Conservation (phyloP, 495 filamentous ascomycete species). For the Collariella sp. region DNA sequence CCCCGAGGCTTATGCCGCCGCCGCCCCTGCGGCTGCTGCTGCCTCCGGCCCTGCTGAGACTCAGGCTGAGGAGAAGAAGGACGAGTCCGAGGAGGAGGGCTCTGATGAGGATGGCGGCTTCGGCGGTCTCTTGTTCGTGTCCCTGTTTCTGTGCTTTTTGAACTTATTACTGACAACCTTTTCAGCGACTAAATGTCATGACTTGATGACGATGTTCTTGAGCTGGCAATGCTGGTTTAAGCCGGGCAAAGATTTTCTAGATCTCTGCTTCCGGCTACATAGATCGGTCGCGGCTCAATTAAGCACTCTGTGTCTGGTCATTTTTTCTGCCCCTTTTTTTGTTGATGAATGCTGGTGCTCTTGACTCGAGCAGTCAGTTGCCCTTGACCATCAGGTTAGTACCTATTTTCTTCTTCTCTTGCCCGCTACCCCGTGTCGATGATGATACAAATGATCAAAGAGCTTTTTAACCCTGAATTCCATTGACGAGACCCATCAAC, state of each 20-base stretch:
- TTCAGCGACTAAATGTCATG: conserved; percentile 37
- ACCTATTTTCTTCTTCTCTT: conserved; percentile 7
- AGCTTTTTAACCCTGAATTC: conserved; percentile 50
- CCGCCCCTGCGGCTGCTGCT: conserved; percentile 61
- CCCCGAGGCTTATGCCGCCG: conserved; percentile 82
- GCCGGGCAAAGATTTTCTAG: conserved; percentile 28
- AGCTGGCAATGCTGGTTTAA: conserved; percentile 31
- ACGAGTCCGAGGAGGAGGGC: conserved; percentile 55
- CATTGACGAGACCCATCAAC: conserved; percentile 42
- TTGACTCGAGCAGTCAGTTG: neutral
- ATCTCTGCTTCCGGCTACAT: conserved; percentile 34
- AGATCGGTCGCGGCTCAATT: conserved; percentile 41
- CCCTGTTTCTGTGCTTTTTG: neutral
- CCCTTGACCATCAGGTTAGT: conserved; percentile 36
- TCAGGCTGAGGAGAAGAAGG: conserved; percentile 49
- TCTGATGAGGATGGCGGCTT: conserved; percentile 46
- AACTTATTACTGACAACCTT: conserved; percentile 15
- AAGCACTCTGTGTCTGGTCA: conserved; percentile 27
- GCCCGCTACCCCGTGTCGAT: conserved; percentile 33
- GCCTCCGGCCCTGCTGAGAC: conserved; percentile 46
- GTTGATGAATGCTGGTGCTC: conserved; percentile 1
- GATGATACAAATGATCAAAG: conserved; percentile 44
- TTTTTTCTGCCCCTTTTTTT: neutral
- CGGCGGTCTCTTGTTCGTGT: conserved; percentile 62
- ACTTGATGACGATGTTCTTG: conserved; percentile 27